These are phyloP conservation scores for Colletotrichum phormii DNA, from an alignment of 2,329 filamentous ascomycete genomes.

Conservation along the genomic window DNA sequence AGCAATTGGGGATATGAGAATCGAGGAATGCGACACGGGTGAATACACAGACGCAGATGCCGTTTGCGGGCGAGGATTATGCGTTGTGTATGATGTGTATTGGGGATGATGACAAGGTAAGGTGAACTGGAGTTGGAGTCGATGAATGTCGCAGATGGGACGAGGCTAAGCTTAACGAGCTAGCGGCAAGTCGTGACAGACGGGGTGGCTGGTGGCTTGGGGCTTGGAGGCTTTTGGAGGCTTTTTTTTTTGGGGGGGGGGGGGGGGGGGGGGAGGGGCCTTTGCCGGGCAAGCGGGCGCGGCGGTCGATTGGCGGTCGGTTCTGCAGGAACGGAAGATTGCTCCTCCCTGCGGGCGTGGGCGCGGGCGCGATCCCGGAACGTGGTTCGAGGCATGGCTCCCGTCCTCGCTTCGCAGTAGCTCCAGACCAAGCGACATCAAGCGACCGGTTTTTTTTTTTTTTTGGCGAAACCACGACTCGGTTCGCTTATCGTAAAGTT, in stretches of 20 bases:
- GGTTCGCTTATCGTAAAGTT: slow-evolving; percentile 38
- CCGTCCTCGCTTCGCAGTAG: slow-evolving; percentile 50
- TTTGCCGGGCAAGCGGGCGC: not conserved
- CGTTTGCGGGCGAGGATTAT: not conserved
- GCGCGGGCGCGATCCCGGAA: slow-evolving; percentile 28
- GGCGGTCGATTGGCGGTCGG: slow-evolving; percentile 10
- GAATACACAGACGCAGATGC: not conserved
- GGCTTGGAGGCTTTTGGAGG: not conserved
- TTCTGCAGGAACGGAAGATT: slow-evolving; percentile 35
- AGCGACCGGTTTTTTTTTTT: slow-evolving; percentile 34
- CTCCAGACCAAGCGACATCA: slow-evolving; percentile 48
- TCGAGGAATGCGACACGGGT: not conserved
- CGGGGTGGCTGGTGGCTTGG: slow-evolving; percentile 9
- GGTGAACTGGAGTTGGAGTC: not conserved
- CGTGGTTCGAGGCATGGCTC: slow-evolving; percentile 36
- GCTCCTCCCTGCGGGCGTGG: slow-evolving; percentile 32
- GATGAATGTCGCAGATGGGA: not conserved
- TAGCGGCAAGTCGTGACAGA: not conserved
- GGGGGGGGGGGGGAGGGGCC: not conserved
- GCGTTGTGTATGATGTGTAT: not conserved
- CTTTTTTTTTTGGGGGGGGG: too few species aligned
- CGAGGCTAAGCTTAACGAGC: not conserved
- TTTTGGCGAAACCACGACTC: slow-evolving; percentile 30
- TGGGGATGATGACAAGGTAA: slow-evolving; percentile 24
- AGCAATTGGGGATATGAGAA: not conserved